A percentile compares a stretch with the other conserved stretches of the same genome.
Conservation (phyloP, 495 filamentous ascomycete genomes). For the Ramalina intermedia region DNA sequence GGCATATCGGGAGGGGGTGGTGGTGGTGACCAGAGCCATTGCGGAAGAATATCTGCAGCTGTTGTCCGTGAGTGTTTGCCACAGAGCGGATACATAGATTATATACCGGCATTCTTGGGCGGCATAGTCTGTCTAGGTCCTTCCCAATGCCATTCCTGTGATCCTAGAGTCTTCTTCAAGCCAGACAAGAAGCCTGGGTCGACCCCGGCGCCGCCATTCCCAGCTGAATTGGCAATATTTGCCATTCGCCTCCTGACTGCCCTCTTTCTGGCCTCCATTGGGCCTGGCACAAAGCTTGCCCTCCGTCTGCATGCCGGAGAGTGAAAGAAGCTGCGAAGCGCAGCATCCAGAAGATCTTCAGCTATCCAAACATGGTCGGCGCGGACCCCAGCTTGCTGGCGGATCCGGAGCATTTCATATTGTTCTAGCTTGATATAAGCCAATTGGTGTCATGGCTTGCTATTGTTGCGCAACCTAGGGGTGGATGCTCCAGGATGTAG, state of each 20-base stretch:
- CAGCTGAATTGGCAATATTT: slow-evolving; percentile 24
- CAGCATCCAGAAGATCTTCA: slow-evolving; percentile 36
- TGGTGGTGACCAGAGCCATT: slow-evolving; percentile 5
- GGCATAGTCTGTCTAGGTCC: not conserved
- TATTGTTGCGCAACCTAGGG: too few species aligned
- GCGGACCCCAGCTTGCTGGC: not conserved
- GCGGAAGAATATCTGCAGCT: not conserved
- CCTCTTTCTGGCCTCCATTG: slow-evolving; percentile 42
- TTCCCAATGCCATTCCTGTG: slow-evolving; percentile 12
- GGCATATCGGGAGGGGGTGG: not conserved
- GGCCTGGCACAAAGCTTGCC: slow-evolving; percentile 42
- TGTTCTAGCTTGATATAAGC: not conserved
- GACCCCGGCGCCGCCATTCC: slow-evolving; percentile 9
- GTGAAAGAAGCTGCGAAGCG: slow-evolving; percentile 33
- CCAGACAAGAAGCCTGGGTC: slow-evolving; percentile 18
- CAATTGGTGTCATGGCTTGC: not conserved
- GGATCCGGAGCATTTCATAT: not conserved
- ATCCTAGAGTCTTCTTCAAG: slow-evolving; percentile 1
- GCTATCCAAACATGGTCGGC: slow-evolving; percentile 38
- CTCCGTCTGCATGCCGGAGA: slow-evolving; percentile 26
- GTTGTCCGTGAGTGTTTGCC: not conserved
- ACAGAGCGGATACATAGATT: not conserved
- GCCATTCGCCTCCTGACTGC: slow-evolving; percentile 36
- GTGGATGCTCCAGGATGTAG: too few species aligned
- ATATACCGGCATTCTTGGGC: too few species aligned